phyloP scores from a whole-genome alignment of 78 protist genomes.

The Dictyostelium brefeldianum region DNA sequence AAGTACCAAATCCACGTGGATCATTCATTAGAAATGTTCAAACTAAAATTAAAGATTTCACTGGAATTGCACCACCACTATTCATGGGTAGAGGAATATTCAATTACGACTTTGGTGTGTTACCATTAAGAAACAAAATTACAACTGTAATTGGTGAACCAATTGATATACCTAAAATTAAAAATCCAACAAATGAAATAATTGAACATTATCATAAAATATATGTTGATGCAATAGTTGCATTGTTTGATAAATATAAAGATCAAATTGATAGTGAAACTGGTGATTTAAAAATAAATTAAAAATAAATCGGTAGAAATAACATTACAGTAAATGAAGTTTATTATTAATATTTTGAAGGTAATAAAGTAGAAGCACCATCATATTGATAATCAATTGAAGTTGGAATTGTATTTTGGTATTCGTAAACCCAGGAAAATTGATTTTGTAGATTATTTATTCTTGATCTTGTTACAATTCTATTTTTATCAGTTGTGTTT shows the following conservation, averaged over 20 bases:
- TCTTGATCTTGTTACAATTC: slow-evolving; percentile 10
- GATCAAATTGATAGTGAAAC: slow-evolving; percentile 16
- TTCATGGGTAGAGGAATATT: slow-evolving; percentile 81
- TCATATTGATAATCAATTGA: not conserved
- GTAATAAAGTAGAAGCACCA: not conserved
- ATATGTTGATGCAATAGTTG: slow-evolving; percentile 37
- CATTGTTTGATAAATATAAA: slow-evolving; percentile 60
- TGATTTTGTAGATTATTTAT: not conserved
- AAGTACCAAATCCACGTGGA: slow-evolving; percentile 77
- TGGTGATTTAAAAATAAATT: slow-evolving; percentile 64
- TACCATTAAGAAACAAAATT: slow-evolving; percentile 46
- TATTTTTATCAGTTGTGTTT: not conserved
- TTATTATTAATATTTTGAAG: not conserved
- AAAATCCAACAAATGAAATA: slow-evolving; percentile 35
- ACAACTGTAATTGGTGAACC: slow-evolving; percentile 67
- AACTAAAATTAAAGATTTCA: slow-evolving; percentile 34
- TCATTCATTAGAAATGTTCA: slow-evolving; percentile 59
- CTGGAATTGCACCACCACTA: slow-evolving; percentile 83
- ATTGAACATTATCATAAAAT: slow-evolving; percentile 62
- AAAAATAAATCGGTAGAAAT: too few relatives aligned
- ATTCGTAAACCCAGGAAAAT: slow-evolving; percentile 15
- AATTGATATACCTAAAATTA: slow-evolving; percentile 62
- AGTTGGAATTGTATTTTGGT: slow-evolving; percentile 11
- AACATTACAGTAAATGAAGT: too few relatives aligned
- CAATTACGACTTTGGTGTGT: slow-evolving; percentile 77